Conservation (phyloP, 1,284 basidiomycete species). For the Agaricales sp. region DNA sequence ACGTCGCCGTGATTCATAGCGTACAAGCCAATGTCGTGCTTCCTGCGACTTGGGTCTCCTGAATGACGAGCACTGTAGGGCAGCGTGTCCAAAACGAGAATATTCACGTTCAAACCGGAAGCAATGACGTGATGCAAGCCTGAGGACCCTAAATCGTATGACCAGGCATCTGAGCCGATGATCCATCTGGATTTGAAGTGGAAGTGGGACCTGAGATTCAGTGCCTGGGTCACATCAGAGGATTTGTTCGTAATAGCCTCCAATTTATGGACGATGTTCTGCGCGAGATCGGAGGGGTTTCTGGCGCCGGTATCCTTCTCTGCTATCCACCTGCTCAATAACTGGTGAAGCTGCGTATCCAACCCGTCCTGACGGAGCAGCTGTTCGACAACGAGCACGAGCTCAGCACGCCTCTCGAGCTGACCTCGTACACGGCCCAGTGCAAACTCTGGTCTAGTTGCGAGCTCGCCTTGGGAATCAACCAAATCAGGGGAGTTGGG, state of each 20-base stretch:
- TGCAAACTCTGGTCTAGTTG: slow-evolving; percentile 89
- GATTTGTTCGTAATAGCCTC: slow-evolving; percentile 30
- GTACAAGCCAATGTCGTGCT: slow-evolving; percentile 92
- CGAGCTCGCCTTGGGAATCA: slow-evolving; percentile 53
- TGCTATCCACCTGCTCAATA: slow-evolving; percentile 70
- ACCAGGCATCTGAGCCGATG: slow-evolving; percentile 96
- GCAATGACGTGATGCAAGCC: slow-evolving; percentile 93
- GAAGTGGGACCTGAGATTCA: slow-evolving; percentile 54
- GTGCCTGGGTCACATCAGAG: slow-evolving; percentile 41
- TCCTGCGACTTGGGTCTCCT: slow-evolving; percentile 64
- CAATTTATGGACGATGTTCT: slow-evolving; percentile 30
- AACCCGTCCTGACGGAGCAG: slow-evolving; percentile 41
- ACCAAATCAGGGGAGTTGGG: slow-evolving; percentile 77
- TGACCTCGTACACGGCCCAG: slow-evolving; percentile 85
- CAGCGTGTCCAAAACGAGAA: slow-evolving; percentile 90
- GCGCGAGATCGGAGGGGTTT: slow-evolving; percentile 26
- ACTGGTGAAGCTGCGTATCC: slow-evolving; percentile 52
- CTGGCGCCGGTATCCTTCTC: slow-evolving; percentile 49
- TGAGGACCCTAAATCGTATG: slow-evolving; percentile 93
- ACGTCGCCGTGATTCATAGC: slow-evolving; percentile 98
- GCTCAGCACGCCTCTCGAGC: slow-evolving; percentile 58
- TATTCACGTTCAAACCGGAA: slow-evolving; percentile 86
- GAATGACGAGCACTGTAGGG: slow-evolving; percentile 76
- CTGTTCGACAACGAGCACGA: slow-evolving; percentile 53
- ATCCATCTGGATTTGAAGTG: slow-evolving; percentile 81